These are phyloP conservation scores for Talaromyces adpressus DNA, from an alignment of 495 filamentous ascomycete genomes.

Conservation along the genomic window DNA sequence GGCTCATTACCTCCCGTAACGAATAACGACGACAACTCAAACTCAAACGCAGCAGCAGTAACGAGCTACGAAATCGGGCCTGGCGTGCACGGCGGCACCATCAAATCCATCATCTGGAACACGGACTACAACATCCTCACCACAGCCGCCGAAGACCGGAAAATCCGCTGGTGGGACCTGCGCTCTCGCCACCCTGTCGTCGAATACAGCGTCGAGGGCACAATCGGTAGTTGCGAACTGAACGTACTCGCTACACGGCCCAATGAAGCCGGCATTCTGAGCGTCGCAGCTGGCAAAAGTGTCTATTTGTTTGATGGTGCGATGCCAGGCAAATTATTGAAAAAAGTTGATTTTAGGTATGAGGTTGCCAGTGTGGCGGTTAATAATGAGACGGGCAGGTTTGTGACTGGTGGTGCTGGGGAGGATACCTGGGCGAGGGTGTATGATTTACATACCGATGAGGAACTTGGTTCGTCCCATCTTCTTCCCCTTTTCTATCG, in stretches of 20 bases:
- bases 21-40: conserved; percentile 20
- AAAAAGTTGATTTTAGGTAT: conserved; percentile 65
- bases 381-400: conserved; percentile 69
- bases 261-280: conserved; percentile 39
- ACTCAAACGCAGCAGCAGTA: conserved; percentile 21
- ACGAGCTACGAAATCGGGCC: conserved; percentile 78
- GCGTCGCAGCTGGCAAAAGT: conserved; percentile 70
- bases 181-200: conserved; percentile 63
- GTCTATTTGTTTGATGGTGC: conserved; percentile 88
- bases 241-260: conserved; percentile 42
- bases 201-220: conserved; percentile 67
- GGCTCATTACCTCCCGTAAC: conserved; percentile 14
- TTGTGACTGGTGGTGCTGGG: conserved; percentile 75
- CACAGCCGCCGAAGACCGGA: conserved; percentile 84
- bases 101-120: conserved; percentile 94
- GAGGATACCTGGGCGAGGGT: conserved; percentile 93
- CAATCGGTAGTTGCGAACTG: conserved; percentile 86
- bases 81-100: conserved; percentile 73
- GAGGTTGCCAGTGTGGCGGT: conserved; percentile 86
- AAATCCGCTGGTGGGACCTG: conserved; percentile 91
- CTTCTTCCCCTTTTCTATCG: background rate
- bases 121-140: conserved; percentile 78
- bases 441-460: conserved; percentile 74
- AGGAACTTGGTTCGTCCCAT: conserved; percentile 57
- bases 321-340: conserved; percentile 62